These are phyloP conservation scores for Huiozyma naganishii DNA, from an alignment of 805 yeast species.

Conservation along the genomic window DNA sequence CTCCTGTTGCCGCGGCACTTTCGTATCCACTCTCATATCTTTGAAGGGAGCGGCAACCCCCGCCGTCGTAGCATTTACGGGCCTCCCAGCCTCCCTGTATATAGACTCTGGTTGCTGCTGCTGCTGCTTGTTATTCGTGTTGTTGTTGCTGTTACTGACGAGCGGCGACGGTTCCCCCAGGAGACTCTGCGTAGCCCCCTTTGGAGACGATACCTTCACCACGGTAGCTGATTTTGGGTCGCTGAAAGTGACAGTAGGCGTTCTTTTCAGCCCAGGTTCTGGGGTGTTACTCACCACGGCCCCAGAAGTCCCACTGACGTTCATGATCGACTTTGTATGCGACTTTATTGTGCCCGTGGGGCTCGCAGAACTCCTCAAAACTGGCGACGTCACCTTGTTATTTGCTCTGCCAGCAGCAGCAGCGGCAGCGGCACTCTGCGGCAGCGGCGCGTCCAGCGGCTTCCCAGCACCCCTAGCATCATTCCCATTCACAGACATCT, in stretches of 20 bases:
- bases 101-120: neutral
- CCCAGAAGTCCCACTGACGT: constrained; percentile 22
- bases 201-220: constrained; percentile 6
- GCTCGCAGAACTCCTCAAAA: constrained; percentile 12
- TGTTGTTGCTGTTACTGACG: neutral
- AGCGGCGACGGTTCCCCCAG: neutral
- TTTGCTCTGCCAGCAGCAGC: neutral
- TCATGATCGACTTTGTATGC: constrained; percentile 21
- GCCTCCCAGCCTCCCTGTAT: neutral
- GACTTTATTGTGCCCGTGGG: constrained; percentile 9
- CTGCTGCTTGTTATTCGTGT: neutral
- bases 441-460: neutral
- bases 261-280: constrained; percentile 21
- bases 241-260: constrained; percentile 25
- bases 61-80: neutral
- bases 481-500: too few species aligned
- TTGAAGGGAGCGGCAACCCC: neutral
- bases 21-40: constrained; percentile 2
- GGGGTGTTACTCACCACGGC: constrained; percentile 24
- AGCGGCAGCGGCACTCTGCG: neutral
- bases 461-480: too few species aligned
- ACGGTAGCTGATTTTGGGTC: constrained; percentile 12
- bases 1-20: neutral
- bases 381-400: constrained; percentile 3
- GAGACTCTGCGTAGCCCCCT: neutral